Conservation (phyloP, 768 basidiomycete species). For the Clathrus columnatus region DNA sequence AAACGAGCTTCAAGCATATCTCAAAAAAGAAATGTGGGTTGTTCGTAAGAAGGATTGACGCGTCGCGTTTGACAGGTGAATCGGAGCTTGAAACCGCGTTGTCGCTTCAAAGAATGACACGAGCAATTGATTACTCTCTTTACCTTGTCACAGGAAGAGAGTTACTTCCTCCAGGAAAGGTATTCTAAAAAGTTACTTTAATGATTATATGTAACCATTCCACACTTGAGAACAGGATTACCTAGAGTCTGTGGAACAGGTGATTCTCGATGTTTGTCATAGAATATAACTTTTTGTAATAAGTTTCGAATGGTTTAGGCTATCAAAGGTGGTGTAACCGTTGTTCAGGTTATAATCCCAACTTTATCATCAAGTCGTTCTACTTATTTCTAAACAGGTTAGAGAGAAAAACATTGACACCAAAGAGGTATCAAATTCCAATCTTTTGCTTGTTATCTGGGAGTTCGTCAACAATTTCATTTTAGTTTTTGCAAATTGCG, state of each 20-base stretch:
- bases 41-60: not conserved
- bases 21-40: not conserved
- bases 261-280: constrained; percentile 22
- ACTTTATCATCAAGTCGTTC: not conserved
- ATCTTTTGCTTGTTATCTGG: not conserved
- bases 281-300: no score
- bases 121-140: constrained; percentile 57
- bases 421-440: constrained; percentile 43
- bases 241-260: constrained; percentile 67
- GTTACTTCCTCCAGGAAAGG: constrained; percentile 69
- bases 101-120: not conserved
- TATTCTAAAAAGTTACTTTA: constrained; percentile 21
- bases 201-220: not conserved
- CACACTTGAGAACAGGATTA: constrained; percentile 41
- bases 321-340: constrained; percentile 76
- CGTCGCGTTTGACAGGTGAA: constrained; percentile 1
- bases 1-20: constrained; percentile 88
- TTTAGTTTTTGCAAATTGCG: constrained; percentile 73
- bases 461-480: not conserved
- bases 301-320: no score
- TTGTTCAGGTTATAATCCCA: constrained; percentile 70
- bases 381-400: not conserved
- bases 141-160: constrained; percentile 85
- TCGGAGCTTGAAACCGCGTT: not conserved
- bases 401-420: constrained; percentile 82